Conservation (phyloP, 345 rosid species). For the Brassica carinata region DNA sequence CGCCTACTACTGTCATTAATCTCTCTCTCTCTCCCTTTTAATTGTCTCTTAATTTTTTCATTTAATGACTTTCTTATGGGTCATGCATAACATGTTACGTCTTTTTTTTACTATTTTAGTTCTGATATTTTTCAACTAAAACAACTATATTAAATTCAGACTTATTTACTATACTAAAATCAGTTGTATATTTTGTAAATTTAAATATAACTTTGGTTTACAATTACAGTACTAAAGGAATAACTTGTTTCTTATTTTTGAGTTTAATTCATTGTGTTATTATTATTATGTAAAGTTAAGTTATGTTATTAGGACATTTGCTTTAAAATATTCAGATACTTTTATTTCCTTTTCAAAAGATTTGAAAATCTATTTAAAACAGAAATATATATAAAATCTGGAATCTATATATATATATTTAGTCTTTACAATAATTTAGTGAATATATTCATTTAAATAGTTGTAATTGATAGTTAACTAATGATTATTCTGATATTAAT, state of each 20-base stretch:
- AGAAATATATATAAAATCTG: not conserved
- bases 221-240: not conserved
- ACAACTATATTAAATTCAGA: not conserved
- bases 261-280: not conserved
- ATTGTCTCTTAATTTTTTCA: constrained; percentile 22
- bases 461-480: not conserved
- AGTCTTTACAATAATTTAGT: not conserved
- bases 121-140: not conserved
- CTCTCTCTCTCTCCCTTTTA: constrained; percentile 25
- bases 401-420: not conserved
- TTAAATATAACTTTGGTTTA: not conserved
- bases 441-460: not conserved
- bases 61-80: constrained; percentile 13
- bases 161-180: not conserved
- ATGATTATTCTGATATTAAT: not conserved
- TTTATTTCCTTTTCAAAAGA: not conserved
- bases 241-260: not conserved
- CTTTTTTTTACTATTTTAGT: not conserved
- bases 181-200: not conserved
- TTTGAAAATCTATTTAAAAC: not conserved
- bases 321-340: not conserved
- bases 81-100: not conserved
- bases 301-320: not conserved
- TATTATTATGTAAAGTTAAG: not conserved
- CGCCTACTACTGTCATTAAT: constrained; percentile 20